These are phyloP conservation scores for Solanum rostratum DNA, from an alignment of 257 asterid species.

Conservation along the genomic window DNA sequence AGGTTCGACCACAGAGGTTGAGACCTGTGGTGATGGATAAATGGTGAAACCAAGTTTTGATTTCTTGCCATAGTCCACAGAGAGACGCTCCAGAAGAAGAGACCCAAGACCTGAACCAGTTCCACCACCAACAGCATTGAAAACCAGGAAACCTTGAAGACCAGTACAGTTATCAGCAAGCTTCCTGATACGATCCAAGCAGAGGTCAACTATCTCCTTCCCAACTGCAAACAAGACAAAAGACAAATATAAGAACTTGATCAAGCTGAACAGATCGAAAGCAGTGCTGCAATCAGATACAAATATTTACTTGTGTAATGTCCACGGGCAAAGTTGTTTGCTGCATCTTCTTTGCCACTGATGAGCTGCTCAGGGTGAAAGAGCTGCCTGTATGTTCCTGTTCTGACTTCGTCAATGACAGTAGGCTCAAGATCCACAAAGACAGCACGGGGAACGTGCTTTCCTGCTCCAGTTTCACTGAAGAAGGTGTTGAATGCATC, in stretches of 20 bases:
- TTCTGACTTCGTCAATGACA: constrained; percentile 17
- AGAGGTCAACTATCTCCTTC: constrained; percentile 19
- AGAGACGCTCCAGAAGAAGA: constrained; percentile 13
- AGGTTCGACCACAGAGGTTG: constrained; percentile 18
- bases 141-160: constrained; percentile 12
- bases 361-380: constrained; percentile 18
- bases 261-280: neutral
- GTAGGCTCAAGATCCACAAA: constrained; percentile 22
- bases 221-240: constrained; percentile 5
- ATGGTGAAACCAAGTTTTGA: constrained; percentile 20
- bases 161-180: constrained; percentile 18
- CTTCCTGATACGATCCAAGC: constrained; percentile 17
- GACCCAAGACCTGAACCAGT: constrained; percentile 23
- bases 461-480: constrained; percentile 18
- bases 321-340: constrained; percentile 21
- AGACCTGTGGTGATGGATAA: constrained; percentile 18
- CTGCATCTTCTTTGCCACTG: constrained; percentile 22
- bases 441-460: constrained; percentile 20
- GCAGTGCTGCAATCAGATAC: neutral
- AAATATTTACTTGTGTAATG: constrained; percentile 9
- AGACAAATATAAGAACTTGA: neutral
- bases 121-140: constrained; percentile 20
- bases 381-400: constrained; percentile 13
- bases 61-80: constrained; percentile 19
- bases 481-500: constrained; percentile 24